phyloP scores from a whole-genome alignment of 495 filamentous ascomycete genomes.

The Oleoguttula mirabilis region DNA sequence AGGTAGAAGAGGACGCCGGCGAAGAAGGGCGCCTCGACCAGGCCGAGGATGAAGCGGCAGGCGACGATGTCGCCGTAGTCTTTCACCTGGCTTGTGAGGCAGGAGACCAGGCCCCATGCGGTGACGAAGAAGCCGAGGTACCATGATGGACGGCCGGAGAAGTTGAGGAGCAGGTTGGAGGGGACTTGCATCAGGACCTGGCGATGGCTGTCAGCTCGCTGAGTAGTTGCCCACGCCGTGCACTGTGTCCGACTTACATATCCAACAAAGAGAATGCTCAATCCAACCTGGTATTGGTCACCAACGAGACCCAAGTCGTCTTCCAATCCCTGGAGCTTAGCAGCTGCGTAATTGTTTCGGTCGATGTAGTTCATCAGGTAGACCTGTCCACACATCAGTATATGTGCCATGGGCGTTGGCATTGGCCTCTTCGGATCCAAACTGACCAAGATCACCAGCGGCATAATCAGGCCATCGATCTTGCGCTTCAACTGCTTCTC shows the following conservation, averaged over 20 bases:
- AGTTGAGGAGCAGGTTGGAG: constrained; percentile 49
- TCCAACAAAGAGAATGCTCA: constrained; percentile 43
- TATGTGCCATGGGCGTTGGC: not conserved
- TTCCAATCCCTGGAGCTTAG: constrained; percentile 20
- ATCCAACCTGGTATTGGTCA: constrained; percentile 36
- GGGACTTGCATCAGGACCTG: constrained; percentile 35
- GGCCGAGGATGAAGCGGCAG: constrained; percentile 37
- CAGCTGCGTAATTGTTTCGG: constrained; percentile 44
- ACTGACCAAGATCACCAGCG: constrained; percentile 42
- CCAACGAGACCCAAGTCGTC: constrained; percentile 32
- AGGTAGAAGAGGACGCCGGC: constrained; percentile 42
- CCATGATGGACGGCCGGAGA: constrained; percentile 33
- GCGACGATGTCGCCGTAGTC: constrained; percentile 43
- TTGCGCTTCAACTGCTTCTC: constrained; percentile 38
- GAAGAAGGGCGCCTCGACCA: constrained; percentile 34
- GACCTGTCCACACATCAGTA: constrained; percentile 25
- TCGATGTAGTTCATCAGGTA: constrained; percentile 48
- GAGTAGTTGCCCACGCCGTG: not conserved
- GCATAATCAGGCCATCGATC: constrained; percentile 45
- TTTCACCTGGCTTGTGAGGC: constrained; percentile 40
- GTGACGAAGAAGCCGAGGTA: constrained; percentile 36
- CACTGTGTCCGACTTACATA: constrained; percentile 28
- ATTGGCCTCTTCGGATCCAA: too few relatives aligned
- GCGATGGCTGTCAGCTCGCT: too few relatives aligned
- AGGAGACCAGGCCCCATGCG: constrained; percentile 41